Conservation (phyloP, 2,329 filamentous ascomycete species). For the Diplodia mutila region DNA sequence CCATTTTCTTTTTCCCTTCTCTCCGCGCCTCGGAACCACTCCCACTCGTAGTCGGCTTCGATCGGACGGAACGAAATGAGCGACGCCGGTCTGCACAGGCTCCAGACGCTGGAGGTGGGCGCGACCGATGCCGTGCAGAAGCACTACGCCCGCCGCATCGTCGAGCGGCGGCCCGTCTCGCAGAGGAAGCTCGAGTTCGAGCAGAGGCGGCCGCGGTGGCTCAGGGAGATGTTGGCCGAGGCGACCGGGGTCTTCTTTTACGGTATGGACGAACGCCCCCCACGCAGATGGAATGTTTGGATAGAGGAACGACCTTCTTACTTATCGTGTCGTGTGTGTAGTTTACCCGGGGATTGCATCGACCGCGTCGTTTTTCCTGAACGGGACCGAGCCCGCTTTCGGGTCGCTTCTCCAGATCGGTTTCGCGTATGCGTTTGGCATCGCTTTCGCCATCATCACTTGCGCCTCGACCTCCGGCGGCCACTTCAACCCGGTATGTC, state of each 20-base stretch:
- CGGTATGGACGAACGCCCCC: too few species aligned
- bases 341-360: slow-evolving; percentile 57
- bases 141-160: slow-evolving; percentile 56
- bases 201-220: slow-evolving; percentile 55
- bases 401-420: slow-evolving; percentile 61
- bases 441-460: slow-evolving; percentile 63
- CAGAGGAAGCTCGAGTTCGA: slow-evolving; percentile 61
- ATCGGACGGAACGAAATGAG: not conserved
- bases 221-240: slow-evolving; percentile 61
- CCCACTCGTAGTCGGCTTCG: not conserved
- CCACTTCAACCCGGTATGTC: slow-evolving; percentile 55
- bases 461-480: slow-evolving; percentile 59
- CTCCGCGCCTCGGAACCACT: too few species aligned
- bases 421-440: slow-evolving; percentile 60
- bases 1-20: not conserved
- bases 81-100: slow-evolving; percentile 29
- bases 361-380: slow-evolving; percentile 55
- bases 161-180: slow-evolving; percentile 55
- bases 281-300: too few species aligned
- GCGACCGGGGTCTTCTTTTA: slow-evolving; percentile 63
- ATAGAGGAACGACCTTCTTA: too few species aligned
- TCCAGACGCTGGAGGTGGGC: slow-evolving; percentile 55
- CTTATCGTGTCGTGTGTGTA: not conserved
- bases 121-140: slow-evolving; percentile 58
- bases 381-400: slow-evolving; percentile 48